phyloP scores from a whole-genome alignment of 495 filamentous ascomycete genomes.

The Penicillium lagena region DNA sequence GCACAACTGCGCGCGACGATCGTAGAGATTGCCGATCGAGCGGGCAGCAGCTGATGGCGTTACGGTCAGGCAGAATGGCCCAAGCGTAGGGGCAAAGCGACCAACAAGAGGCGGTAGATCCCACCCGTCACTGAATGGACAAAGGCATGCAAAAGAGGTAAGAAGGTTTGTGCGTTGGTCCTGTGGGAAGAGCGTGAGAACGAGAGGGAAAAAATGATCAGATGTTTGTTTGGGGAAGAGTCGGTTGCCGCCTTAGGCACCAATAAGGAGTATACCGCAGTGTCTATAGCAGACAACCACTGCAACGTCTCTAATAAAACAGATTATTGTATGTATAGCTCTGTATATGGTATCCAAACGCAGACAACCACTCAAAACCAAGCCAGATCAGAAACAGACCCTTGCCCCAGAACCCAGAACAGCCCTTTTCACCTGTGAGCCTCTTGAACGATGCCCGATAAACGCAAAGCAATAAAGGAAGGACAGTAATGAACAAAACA shows the following conservation, averaged over 20 bases:
- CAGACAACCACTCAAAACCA: neutral
- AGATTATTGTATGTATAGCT: conserved; percentile 1
- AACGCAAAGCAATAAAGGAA: conserved; percentile 1
- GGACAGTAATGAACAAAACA: neutral
- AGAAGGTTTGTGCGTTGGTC: conserved; percentile 9
- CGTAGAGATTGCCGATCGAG: conserved; percentile 8
- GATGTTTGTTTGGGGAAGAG: conserved; percentile 21
- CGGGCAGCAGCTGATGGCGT: conserved; percentile 24
- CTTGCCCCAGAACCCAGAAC: conserved; percentile 1
- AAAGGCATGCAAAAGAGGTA: neutral
- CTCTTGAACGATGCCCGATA: conserved; percentile 11
- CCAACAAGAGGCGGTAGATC: conserved; percentile 12
- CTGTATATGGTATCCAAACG: conserved; percentile 11
- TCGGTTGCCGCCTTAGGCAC: conserved; percentile 20
- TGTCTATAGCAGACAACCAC: neutral
- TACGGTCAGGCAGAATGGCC: conserved; percentile 21
- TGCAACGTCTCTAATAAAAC: neutral
- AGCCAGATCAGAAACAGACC: conserved; percentile 2
- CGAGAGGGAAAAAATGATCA: conserved; percentile 6
- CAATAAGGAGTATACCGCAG: neutral
- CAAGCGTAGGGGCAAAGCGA: conserved; percentile 17
- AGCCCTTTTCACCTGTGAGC: conserved; percentile 5
- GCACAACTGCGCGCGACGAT: no score
- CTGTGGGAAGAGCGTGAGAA: neutral
- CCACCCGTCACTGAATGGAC: conserved; percentile 5